These are phyloP conservation scores for Cubamyces sp. DNA, from an alignment of 768 basidiomycete species.

Conservation along the genomic window DNA sequence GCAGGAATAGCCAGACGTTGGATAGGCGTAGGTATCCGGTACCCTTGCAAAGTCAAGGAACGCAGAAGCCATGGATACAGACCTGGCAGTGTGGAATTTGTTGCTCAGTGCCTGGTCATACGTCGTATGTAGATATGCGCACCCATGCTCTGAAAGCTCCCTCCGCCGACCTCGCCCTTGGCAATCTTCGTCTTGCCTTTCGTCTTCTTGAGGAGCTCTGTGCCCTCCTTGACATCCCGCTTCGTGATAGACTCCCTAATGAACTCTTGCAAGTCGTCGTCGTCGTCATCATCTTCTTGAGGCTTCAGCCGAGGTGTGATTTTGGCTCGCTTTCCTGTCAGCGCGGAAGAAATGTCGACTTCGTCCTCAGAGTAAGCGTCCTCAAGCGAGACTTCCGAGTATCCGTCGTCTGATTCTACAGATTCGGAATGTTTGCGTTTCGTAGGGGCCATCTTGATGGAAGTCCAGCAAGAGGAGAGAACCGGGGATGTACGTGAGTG, in stretches of 20 bases:
- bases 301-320: not conserved
- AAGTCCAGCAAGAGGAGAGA: too few species aligned
- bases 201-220: slow-evolving; percentile 73
- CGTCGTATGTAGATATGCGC: slow-evolving; percentile 32
- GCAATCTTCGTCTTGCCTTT: slow-evolving; percentile 71
- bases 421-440: slow-evolving; percentile 20
- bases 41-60: slow-evolving; percentile 89
- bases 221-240: slow-evolving; percentile 75
- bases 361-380: slow-evolving; percentile 38
- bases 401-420: slow-evolving; percentile 7
- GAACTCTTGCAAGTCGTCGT: slow-evolving; percentile 61
- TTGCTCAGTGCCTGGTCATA: not conserved
- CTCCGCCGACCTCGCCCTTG: slow-evolving; percentile 86
- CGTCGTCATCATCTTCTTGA: slow-evolving; percentile 35
- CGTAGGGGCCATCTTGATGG: slow-evolving; percentile 4
- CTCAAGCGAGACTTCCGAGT: slow-evolving; percentile 19
- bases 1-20: slow-evolving; percentile 89
- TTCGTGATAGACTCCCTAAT: slow-evolving; percentile 73
- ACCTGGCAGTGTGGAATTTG: slow-evolving; percentile 47
- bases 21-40: slow-evolving; percentile 94
- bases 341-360: slow-evolving; percentile 65
- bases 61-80: slow-evolving; percentile 83
- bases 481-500: not conserved
- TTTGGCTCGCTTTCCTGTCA: slow-evolving; percentile 44
- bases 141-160: slow-evolving; percentile 98